Conservation (phyloP, 176 grass and related monocot genomes). For the Melocanna baccifera region DNA sequence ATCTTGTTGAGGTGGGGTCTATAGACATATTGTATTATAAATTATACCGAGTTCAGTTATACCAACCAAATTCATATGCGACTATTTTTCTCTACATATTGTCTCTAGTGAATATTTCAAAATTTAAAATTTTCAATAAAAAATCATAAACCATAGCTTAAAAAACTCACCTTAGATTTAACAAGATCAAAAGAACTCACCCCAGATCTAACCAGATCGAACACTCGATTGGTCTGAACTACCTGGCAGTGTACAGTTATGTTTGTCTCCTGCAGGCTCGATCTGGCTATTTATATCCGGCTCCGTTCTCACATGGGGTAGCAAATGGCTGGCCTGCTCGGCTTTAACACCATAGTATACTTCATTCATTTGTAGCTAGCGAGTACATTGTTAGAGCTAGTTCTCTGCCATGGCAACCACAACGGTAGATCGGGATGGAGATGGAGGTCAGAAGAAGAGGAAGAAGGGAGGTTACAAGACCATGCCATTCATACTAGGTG, state of each 20-base stretch:
- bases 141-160: too few relatives aligned
- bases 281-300: conserved; percentile 15
- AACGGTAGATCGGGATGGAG: background rate
- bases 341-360: too few relatives aligned
- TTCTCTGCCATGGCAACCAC: conserved; percentile 8
- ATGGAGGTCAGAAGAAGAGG: conserved; percentile 20
- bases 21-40: too few relatives aligned
- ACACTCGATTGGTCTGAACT: background rate
- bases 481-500: conserved; percentile 75
- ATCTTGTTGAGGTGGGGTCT: too few relatives aligned
- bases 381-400: background rate
- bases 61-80: too few relatives aligned
- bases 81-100: too few relatives aligned
- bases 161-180: too few relatives aligned
- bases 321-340: background rate
- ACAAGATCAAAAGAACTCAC: too few relatives aligned
- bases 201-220: background rate
- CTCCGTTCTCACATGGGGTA: background rate
- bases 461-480: conserved; percentile 72
- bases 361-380: too few relatives aligned
- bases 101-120: too few relatives aligned
- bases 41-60: too few relatives aligned
- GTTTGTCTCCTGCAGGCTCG: background rate
- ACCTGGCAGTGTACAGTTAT: background rate
- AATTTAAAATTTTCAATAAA: too few relatives aligned